phyloP scores from a whole-genome alignment of 1,284 basidiomycete genomes.

The Rhodotorula sp. region DNA sequence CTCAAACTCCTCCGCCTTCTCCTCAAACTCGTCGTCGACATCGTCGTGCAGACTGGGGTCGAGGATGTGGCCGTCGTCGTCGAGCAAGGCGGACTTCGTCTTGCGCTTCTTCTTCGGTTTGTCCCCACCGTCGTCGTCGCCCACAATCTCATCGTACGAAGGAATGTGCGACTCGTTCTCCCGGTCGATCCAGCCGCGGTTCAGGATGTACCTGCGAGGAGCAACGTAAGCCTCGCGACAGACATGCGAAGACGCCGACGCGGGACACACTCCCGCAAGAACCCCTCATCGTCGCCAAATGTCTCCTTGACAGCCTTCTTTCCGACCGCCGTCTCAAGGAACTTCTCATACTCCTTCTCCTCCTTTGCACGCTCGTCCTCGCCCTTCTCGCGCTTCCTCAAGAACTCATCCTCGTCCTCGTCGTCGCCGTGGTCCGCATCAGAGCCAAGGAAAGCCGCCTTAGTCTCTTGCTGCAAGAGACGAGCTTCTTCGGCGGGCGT shows the following conservation, averaged over 20 bases:
- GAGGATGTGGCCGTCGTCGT: conserved; percentile 7
- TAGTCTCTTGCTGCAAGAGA: conserved; percentile 73
- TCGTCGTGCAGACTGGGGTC: conserved; percentile 33
- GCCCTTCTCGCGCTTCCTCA: conserved; percentile 70
- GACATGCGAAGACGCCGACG: too few species aligned
- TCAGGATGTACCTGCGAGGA: conserved; percentile 77
- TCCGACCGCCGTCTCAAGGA: conserved; percentile 35
- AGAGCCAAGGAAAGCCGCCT: conserved; percentile 70
- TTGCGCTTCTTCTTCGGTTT: conserved; percentile 26
- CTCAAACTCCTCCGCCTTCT: conserved; percentile 69
- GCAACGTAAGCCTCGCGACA: not conserved
- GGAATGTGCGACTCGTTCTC: conserved; percentile 61
- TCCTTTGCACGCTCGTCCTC: conserved; percentile 71
- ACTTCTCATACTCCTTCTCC: conserved; percentile 58
- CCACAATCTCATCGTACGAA: conserved; percentile 75
- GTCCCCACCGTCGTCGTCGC: conserved; percentile 35
- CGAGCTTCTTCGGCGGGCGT: conserved; percentile 63
- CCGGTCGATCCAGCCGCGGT: conserved; percentile 90
- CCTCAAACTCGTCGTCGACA: conserved; percentile 59
- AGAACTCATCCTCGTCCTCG: conserved; percentile 56
- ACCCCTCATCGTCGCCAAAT: conserved; percentile 58
- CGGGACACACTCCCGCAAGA: conserved; percentile 77
- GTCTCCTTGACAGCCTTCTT: conserved; percentile 38
- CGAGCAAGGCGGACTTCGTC: conserved; percentile 3
- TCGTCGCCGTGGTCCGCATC: conserved; percentile 59